phyloP scores from a whole-genome alignment of 768 basidiomycete genomes.

The Russula olivacea region DNA sequence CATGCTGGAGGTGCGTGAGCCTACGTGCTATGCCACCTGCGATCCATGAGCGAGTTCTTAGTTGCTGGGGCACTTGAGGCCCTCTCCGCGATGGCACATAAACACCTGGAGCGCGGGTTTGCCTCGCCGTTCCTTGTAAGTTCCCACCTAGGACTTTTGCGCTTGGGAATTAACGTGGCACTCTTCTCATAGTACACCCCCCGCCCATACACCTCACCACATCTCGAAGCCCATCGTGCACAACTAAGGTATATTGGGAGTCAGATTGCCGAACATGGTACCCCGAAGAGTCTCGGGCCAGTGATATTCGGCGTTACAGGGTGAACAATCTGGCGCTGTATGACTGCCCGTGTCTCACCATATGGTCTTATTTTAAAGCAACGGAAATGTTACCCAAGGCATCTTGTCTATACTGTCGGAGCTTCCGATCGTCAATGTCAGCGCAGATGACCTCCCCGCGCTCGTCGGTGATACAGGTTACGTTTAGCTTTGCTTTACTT shows the following conservation, averaged over 20 bases:
- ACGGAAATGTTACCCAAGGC: constrained; percentile 78
- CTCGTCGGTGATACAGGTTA: constrained; percentile 53
- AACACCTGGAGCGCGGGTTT: constrained; percentile 70
- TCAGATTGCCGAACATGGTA: constrained; percentile 50
- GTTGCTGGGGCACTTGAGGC: constrained; percentile 85
- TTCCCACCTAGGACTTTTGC: constrained; percentile 1
- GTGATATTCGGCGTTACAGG: constrained; percentile 80
- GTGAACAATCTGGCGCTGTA: constrained; percentile 36
- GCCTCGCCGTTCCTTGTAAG: constrained; percentile 79
- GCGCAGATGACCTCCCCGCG: constrained; percentile 48
- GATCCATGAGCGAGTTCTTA: constrained; percentile 30
- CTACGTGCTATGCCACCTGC: neutral
- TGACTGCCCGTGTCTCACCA: constrained; percentile 10
- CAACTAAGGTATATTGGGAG: constrained; percentile 54
- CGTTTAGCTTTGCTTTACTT: neutral
- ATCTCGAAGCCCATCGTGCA: constrained; percentile 47
- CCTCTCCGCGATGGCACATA: constrained; percentile 69
- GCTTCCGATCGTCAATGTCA: constrained; percentile 57
- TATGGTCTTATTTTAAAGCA: constrained; percentile 38
- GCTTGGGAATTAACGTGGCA: neutral
- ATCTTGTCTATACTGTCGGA: constrained; percentile 65
- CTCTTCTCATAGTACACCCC: constrained; percentile 55
- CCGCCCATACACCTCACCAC: constrained; percentile 68
- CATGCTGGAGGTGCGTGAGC: constrained; percentile 71
- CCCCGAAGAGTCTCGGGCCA: constrained; percentile 62